Evolutionary conservation across 2,329 filamentous ascomycete species (phyloP), one percentile per base, ranked within the genome.

Genomic region (Coniochaeta sp.): DNA sequence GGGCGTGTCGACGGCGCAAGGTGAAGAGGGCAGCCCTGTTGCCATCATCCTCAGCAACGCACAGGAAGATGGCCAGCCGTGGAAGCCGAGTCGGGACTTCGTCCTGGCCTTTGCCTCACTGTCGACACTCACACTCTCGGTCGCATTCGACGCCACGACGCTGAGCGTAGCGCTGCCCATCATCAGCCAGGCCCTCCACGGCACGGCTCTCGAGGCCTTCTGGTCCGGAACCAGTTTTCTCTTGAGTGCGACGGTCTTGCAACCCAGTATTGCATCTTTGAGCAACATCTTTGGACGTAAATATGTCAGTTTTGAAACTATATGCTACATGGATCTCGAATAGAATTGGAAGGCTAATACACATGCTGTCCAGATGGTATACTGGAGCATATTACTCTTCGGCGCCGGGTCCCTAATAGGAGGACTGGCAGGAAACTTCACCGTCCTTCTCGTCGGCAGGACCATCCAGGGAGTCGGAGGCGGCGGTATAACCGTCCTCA

Each of bases 161-260:
- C 72, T 86, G 49, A 82, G 79, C 4, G 81, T 85, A 6, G 82
- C 83, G 4, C 65, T 86, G 28, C 77, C 72, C 4, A 74, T 72
- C 35, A 78, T 82, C 53, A 73, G 77, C n/a, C 56, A 64, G 7
- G 73, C 73, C 18, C 69, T 83, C 6, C 57, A 70, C 26, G 78
- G 79, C 40, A 73, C 71, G 0, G 78, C 77, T 2, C 76, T 80
- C 46, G 73, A 87, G 65, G 81, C 83, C 0, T 88, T 88, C 60
- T 89, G 85, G 86, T 78, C 82, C 12, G 85, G 85, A 2, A 88
- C 85, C 4, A 82, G 81, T 14, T 89, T 86, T 57, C 70, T 89
- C 4, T 74, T 89, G 5, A 79, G 83, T 3, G 82, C 79, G 52
- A 82, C 85, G 1, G 77, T 83, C 30, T 73, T 80, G 31, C 77